Conservation (phyloP, 2,329 filamentous ascomycete genomes). For the Epichloe typhina region DNA sequence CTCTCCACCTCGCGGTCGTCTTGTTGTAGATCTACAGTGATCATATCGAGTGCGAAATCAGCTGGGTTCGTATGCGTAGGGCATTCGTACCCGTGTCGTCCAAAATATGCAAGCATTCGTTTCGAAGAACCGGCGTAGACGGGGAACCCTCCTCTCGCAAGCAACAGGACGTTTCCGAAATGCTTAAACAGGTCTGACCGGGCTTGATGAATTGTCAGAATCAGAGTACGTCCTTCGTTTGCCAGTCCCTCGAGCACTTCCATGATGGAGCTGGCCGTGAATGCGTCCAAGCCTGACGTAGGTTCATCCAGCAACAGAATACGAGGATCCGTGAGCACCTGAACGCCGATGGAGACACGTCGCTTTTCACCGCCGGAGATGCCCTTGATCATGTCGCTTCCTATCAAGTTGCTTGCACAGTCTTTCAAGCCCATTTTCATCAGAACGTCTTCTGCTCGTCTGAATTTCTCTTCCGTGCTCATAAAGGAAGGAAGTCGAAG, state of each 20-base stretch:
- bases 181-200: constrained; percentile 58
- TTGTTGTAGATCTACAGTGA: constrained; percentile 62
- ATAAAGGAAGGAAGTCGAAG: constrained; percentile 59
- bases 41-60: constrained; percentile 64
- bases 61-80: constrained; percentile 61
- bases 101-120: constrained; percentile 54
- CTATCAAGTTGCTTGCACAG: constrained; percentile 62
- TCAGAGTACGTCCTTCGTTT: constrained; percentile 58
- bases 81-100: constrained; percentile 46
- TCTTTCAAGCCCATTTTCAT: constrained; percentile 67
- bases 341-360: constrained; percentile 63
- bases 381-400: constrained; percentile 59
- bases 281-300: constrained; percentile 63
- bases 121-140: constrained; percentile 52
- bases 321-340: constrained; percentile 62
- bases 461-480: constrained; percentile 52
- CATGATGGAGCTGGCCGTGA: constrained; percentile 65
- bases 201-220: constrained; percentile 69
- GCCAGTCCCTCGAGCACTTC: constrained; percentile 59
- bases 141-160: constrained; percentile 55
- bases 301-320: constrained; percentile 65
- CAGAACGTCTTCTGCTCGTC: constrained; percentile 56
- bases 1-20: constrained; percentile 48
- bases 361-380: constrained; percentile 72
- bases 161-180: constrained; percentile 58